Conservation (phyloP, 495 filamentous ascomycete species). For the Neurospora sp. region DNA sequence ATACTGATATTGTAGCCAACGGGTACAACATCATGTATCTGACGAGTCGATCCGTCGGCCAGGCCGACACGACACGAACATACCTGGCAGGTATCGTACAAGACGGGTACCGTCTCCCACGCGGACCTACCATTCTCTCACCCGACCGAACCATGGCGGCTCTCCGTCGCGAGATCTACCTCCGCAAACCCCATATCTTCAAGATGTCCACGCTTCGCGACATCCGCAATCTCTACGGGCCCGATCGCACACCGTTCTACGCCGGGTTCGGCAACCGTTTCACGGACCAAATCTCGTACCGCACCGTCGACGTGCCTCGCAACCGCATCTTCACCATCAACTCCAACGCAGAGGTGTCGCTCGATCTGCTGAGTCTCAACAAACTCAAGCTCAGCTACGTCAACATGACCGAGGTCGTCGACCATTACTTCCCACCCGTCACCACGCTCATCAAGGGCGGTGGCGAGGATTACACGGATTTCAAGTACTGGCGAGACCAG, state of each 20-base stretch:
- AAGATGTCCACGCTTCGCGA: conserved; percentile 98
- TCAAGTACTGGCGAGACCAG: conserved; percentile 75
- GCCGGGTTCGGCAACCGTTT: conserved; percentile 95
- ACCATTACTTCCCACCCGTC: conserved; percentile 91
- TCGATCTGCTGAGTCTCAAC: conserved; percentile 83
- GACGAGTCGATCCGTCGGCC: conserved; percentile 86
- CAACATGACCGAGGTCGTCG: conserved; percentile 88
- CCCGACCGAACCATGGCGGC: conserved; percentile 97
- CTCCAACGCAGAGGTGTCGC: conserved; percentile 89
- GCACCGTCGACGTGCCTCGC: conserved; percentile 87
- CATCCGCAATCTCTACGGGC: conserved; percentile 80
- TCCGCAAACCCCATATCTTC: conserved; percentile 96
- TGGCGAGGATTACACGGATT: conserved; percentile 82
- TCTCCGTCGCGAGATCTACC: conserved; percentile 83
- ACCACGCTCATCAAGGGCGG: conserved; percentile 65
- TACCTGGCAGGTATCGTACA: conserved; percentile 88
- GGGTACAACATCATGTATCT: conserved; percentile 99
- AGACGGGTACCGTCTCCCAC: conserved; percentile 75
- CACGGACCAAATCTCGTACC: conserved; percentile 92
- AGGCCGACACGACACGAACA: conserved; percentile 80
- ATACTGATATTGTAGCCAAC: conserved; percentile 89
- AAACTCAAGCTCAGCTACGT: conserved; percentile 96
- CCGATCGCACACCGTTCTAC: conserved; percentile 76
- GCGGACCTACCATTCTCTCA: conserved; percentile 87
- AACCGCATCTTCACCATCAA: conserved; percentile 98